These are phyloP conservation scores for Fraxinus ornus DNA, from an alignment of 305 asterid genomes.

Conservation along the genomic window DNA sequence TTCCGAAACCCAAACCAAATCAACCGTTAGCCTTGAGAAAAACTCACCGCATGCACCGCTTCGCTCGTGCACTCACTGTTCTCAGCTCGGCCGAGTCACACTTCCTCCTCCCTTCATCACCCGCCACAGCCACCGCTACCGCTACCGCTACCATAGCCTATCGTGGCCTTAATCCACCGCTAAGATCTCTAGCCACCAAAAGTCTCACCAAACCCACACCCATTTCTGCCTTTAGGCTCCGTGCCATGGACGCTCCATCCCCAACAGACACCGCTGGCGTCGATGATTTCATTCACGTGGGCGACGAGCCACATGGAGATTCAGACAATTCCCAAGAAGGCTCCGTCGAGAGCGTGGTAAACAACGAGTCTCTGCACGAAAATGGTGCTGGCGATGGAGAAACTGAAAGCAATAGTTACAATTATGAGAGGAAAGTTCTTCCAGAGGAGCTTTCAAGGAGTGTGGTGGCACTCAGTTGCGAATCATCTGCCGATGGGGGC, in stretches of 20 bases:
- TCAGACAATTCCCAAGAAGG: background rate
- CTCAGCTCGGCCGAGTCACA: slow-evolving; percentile 13
- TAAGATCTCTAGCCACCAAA: slow-evolving; percentile 20
- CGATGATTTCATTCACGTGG: slow-evolving; percentile 56
- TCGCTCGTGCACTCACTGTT: slow-evolving; percentile 15
- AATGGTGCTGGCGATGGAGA: slow-evolving; percentile 20
- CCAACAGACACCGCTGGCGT: slow-evolving; percentile 31
- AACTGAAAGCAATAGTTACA: background rate
- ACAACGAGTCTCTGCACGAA: slow-evolving; percentile 18
- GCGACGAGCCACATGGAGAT: slow-evolving; percentile 14
- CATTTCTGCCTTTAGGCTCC: slow-evolving; percentile 24
- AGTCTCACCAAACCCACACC: background rate
- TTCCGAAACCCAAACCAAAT: background rate
- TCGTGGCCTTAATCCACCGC: slow-evolving; percentile 17
- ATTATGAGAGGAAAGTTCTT: slow-evolving; percentile 49
- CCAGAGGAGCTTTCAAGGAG: slow-evolving; percentile 69
- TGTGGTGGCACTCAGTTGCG: slow-evolving; percentile 64
- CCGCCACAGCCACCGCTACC: background rate
- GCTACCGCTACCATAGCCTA: slow-evolving; percentile 17
- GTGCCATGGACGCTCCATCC: slow-evolving; percentile 46
- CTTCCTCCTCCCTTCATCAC: background rate
- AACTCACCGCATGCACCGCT: background rate
- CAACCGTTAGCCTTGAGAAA: background rate
- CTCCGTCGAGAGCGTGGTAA: slow-evolving; percentile 31
- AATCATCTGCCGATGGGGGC: slow-evolving; percentile 67